Evolutionary conservation across 2,329 filamentous ascomycete species (phyloP).

Genomic region (Raffaelea arxii): DNA sequence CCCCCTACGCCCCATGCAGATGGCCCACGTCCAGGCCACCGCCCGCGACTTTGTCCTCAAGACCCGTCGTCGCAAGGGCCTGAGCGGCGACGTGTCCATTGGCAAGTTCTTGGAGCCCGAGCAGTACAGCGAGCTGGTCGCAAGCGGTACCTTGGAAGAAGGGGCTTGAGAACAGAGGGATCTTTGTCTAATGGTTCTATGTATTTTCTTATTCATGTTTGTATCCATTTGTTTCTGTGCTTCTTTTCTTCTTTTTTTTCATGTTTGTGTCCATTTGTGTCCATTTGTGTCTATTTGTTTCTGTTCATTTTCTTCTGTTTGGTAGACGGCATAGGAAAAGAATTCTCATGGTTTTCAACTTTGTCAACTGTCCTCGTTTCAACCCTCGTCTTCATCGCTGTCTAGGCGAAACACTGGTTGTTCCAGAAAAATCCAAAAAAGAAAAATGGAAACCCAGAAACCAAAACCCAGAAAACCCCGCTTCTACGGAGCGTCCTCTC

Average conservation of each 20-base stretch:
- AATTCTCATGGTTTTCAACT: too few relatives aligned
- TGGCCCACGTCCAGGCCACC: slow-evolving; percentile 77
- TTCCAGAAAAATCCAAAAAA: too few relatives aligned
- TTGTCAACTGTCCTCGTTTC: too few relatives aligned
- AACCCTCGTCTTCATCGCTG: too few relatives aligned
- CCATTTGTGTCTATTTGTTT: not conserved
- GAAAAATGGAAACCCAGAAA: too few relatives aligned
- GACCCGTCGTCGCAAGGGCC: slow-evolving; percentile 82
- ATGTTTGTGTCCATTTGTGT: not conserved
- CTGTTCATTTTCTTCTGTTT: not conserved
- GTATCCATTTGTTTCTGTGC: not conserved
- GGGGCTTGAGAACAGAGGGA: not conserved
- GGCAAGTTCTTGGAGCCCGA: slow-evolving; percentile 95
- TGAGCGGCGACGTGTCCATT: slow-evolving; percentile 91
- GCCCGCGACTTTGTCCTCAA: slow-evolving; percentile 95
- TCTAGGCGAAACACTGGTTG: too few relatives aligned
- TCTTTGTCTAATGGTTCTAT: not conserved
- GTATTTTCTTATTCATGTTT: not conserved
- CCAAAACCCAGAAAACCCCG: too few relatives aligned
- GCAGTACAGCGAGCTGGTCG: slow-evolving; percentile 77
- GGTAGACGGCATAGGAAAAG: too few relatives aligned
- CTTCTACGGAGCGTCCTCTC: too few relatives aligned
- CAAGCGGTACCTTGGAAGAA: slow-evolving; percentile 2
- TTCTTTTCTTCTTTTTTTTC: slow-evolving; percentile 1
- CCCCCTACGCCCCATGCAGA: slow-evolving; percentile 73